Evolutionary conservation across 495 filamentous ascomycete genomes (phyloP).

Genomic region (Penicillium soppii): DNA sequence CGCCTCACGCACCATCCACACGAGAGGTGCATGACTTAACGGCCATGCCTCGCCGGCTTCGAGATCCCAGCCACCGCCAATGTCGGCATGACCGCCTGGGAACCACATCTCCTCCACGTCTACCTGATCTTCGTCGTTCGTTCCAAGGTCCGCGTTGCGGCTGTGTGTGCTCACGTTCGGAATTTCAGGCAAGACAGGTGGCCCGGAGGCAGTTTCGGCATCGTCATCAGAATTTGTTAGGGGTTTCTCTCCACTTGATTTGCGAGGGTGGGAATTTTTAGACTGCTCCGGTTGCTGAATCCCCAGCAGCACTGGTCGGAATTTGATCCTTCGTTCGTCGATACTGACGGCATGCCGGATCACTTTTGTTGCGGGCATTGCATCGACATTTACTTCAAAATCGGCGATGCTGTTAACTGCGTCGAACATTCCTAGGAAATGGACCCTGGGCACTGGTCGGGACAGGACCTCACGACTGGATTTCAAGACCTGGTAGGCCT

Average conservation of each 20-base stretch:
- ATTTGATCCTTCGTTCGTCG: conserved; percentile 48
- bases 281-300: neutral
- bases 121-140: conserved; percentile 6
- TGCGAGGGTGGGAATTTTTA: neutral
- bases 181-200: conserved; percentile 1
- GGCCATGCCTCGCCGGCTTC: conserved; percentile 44
- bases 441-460: conserved; percentile 61
- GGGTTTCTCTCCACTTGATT: neutral
- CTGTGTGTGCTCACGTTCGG: neutral
- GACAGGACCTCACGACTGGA: conserved; percentile 72
- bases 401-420: conserved; percentile 69
- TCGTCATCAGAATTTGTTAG: neutral
- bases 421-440: conserved; percentile 31
- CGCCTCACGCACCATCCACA: conserved; percentile 75
- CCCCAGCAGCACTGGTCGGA: conserved; percentile 28
- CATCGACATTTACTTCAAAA: conserved; percentile 64
- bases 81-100: conserved; percentile 40
- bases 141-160: neutral
- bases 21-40: conserved; percentile 64
- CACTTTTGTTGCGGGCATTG: conserved; percentile 19
- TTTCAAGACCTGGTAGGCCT: conserved; percentile 65
- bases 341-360: conserved; percentile 46
- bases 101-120: conserved; percentile 42
- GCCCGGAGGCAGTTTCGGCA: neutral
- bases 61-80: conserved; percentile 36